Percentiles rank a stretch among this genome's conserved stretches.
These are phyloP conservation scores for Verticillium dahliae DNA, from an alignment of 2,329 filamentous ascomycete species.

Conservation along the genomic window DNA sequence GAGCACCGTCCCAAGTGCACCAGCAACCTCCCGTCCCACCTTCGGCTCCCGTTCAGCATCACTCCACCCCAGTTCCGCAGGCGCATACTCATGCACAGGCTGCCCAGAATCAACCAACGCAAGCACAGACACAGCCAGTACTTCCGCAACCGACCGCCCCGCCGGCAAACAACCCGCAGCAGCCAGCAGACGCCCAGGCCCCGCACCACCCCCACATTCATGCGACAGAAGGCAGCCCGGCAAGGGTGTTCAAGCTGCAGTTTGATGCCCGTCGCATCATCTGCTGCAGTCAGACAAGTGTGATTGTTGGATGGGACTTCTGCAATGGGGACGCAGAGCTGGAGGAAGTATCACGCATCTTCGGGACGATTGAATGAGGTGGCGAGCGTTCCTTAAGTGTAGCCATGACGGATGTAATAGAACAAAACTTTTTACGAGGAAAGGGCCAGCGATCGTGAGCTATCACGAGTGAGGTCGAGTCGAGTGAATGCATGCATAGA, in stretches of 20 bases:
- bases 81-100: background rate
- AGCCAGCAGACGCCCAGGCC: constrained; percentile 15
- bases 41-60: constrained; percentile 9
- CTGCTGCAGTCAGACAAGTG: constrained; percentile 85
- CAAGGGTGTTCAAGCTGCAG: constrained; percentile 88
- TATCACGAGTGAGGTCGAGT: background rate
- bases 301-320: constrained; percentile 98
- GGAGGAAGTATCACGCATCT: constrained; percentile 71
- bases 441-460: background rate
- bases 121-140: constrained; percentile 1
- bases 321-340: constrained; percentile 79
- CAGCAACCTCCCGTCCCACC: constrained; percentile 3
- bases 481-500: too few species aligned
- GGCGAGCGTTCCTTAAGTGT: background rate
- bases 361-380: constrained; percentile 49
- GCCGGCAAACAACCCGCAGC: constrained; percentile 2
- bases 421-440: background rate
- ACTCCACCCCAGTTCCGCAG: constrained; percentile 7
- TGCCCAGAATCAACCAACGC: background rate
- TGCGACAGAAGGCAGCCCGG: constrained; percentile 38
- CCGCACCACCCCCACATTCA: constrained; percentile 38
- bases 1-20: background rate
- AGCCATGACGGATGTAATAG: background rate
- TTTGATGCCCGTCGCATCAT: constrained; percentile 92
- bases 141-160: constrained; percentile 5